Evolutionary conservation across 495 filamentous ascomycete species (phyloP).

Genomic region (Neurospora sp.): DNA sequence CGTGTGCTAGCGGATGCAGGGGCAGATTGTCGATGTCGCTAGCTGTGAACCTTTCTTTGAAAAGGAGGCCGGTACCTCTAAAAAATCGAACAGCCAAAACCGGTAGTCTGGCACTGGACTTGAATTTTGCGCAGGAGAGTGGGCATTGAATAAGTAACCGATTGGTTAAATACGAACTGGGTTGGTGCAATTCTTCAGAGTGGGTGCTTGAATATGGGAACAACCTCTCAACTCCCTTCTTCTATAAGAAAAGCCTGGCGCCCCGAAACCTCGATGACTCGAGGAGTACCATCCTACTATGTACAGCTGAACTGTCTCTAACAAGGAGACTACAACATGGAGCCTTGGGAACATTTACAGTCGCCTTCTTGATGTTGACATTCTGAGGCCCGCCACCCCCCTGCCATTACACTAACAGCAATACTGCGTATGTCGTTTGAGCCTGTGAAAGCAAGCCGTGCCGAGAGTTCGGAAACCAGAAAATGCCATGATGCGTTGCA

Average conservation of each 20-base stretch:
- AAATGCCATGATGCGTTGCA: not conserved
- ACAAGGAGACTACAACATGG: not conserved
- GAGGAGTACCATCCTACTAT: not conserved
- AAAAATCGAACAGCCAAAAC: not conserved
- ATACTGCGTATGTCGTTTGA: not conserved
- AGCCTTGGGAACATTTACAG: not conserved
- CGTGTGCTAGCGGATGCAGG: not conserved
- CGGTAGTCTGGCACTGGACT: not conserved
- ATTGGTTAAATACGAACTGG: not conserved
- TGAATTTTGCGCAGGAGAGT: not conserved
- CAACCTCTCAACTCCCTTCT: not conserved
- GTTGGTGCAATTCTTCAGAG: not conserved
- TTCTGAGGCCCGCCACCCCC: not conserved
- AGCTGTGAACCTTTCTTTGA: not conserved
- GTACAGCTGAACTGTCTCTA: not conserved
- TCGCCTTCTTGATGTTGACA: not conserved
- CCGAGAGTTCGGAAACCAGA: not conserved
- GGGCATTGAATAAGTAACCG: not conserved
- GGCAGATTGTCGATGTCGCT: not conserved
- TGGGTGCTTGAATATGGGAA: not conserved
- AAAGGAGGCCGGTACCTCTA: not conserved
- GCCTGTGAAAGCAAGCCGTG: not conserved
- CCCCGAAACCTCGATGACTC: not conserved
- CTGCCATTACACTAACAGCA: not conserved
- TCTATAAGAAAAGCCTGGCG: not conserved